Evolutionary conservation across 805 yeast genomes (phyloP).

Genomic region (Candida tammaniensis): DNA sequence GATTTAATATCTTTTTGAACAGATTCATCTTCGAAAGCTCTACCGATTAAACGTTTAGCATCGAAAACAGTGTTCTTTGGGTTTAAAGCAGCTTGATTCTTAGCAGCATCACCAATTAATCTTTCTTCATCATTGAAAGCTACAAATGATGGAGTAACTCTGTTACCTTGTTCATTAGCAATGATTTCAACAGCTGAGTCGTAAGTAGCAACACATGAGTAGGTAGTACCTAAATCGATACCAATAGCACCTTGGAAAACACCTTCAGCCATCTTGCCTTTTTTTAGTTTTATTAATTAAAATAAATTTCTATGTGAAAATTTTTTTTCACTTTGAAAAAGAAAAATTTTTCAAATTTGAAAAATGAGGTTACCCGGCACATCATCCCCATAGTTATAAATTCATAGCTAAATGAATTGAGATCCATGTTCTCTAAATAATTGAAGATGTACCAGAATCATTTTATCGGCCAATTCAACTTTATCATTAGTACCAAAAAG

Average conservation of each 20-base stretch:
- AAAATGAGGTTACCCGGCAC: slow-evolving; percentile 6
- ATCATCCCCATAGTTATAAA: too few relatives aligned
- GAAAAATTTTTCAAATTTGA: slow-evolving; percentile 8
- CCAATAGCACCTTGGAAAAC: slow-evolving; percentile 89
- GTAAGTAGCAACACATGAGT: slow-evolving; percentile 51
- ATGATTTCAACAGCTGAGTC: slow-evolving; percentile 49
- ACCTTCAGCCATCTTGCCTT: slow-evolving; percentile 83
- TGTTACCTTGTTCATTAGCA: slow-evolving; percentile 52
- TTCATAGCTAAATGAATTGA: too few relatives aligned
- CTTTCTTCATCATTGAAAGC: slow-evolving; percentile 49
- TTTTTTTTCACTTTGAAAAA: slow-evolving; percentile 8
- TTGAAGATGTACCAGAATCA: slow-evolving; percentile 10
- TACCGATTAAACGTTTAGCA: slow-evolving; percentile 56
- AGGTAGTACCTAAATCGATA: slow-evolving; percentile 52
- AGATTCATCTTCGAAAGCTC: slow-evolving; percentile 57
- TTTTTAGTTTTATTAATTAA: slow-evolving; percentile 9
- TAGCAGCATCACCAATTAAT: slow-evolving; percentile 52
- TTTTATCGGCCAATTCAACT: slow-evolving; percentile 15
- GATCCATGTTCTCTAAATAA: too few relatives aligned
- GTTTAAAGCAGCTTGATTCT: slow-evolving; percentile 51
- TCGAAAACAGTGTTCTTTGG: slow-evolving; percentile 50
- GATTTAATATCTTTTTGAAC: slow-evolving; percentile 55
- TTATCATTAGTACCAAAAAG: slow-evolving; percentile 15
- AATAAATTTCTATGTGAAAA: slow-evolving; percentile 7
- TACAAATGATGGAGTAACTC: slow-evolving; percentile 51